Evolutionary conservation across 2,329 filamentous ascomycete genomes (phyloP), one percentile per base, ranked within the genome.

Genomic region (Epichloe glyceriae): DNA sequence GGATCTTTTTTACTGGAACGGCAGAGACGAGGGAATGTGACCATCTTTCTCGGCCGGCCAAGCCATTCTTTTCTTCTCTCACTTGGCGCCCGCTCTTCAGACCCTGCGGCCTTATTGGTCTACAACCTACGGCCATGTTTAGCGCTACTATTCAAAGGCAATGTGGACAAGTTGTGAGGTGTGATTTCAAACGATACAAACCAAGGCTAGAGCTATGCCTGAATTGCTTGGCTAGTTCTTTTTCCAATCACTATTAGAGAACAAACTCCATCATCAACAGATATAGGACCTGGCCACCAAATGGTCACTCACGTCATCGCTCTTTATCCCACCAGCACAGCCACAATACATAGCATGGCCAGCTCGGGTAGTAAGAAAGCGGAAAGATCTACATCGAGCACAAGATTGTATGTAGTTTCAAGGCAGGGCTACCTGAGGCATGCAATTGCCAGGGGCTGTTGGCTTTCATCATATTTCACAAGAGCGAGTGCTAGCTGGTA

Each of bases 41-140:
- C 33, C 39, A 50, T 40, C 35, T 40, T 40, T 46, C 46, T 53
- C 51, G 51, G 51, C 51, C 51, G 51, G 51, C 47, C 37, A 44
- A 40, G 35, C 33, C 39, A 35, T 34, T 39, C 30, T 43, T 33
- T 50, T 37, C 22, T 42, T 39, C 19, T 20, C 40, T 44, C 20
- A 19, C 20, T 45, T 11, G 7, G 30, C 15, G 14, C 26, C 46
- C 46, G n/a, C 46, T 19, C 22, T n/a, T 7, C 20, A 35, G 15
- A 48, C 4, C 14, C 14, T 43, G 7, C 20, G 17, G 19, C 14
- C 43, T 50, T 33, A 48, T 49, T 49, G 22, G 50, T 49, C 33
- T 19, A 15, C 19, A 34, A 26, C 17, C 7, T 20, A 17, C 17
- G 37, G 47, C 26, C 47, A 37, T 38, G 34, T 2, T 38, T 3